Conservation (phyloP, 2,329 filamentous ascomycete genomes). For the Trichoderma sp. region DNA sequence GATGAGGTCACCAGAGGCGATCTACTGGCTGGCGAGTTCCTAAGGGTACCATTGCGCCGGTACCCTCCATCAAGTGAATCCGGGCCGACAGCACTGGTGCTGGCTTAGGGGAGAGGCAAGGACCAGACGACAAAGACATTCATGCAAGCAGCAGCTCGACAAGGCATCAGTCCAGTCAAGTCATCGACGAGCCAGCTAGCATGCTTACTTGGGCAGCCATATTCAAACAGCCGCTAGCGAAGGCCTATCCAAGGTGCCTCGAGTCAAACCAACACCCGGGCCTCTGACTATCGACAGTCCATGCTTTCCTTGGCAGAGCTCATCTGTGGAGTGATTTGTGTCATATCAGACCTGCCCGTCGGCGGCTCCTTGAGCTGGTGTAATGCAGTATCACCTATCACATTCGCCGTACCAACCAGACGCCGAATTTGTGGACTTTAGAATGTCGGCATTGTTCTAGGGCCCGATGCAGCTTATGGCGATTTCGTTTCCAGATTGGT, state of each 20-base stretch:
- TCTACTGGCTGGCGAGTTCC: neutral
- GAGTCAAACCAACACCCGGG: neutral
- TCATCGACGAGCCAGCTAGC: neutral
- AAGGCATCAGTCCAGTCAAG: neutral
- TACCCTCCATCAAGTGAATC: conserved; percentile 14
- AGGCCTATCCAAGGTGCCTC: neutral
- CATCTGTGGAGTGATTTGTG: conserved; percentile 8
- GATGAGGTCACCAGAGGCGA: conserved; percentile 17
- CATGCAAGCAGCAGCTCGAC: neutral
- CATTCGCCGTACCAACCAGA: neutral
- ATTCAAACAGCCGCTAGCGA: conserved; percentile 3
- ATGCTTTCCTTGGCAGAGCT: neutral
- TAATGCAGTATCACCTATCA: conserved; percentile 1
- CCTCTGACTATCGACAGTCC: neutral
- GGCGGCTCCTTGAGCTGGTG: neutral
- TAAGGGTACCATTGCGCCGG: conserved; percentile 17
- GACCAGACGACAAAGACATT: neutral
- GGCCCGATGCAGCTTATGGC: neutral
- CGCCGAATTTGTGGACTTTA: neutral
- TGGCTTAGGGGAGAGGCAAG: neutral
- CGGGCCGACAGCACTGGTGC: neutral
- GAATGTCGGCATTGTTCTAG: neutral
- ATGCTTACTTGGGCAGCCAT: neutral
- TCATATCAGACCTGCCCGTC: neutral
- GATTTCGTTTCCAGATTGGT: conserved; percentile 1